Evolutionary conservation across 1,284 basidiomycete genomes (phyloP).

Genomic region (Ustilago sp.): DNA sequence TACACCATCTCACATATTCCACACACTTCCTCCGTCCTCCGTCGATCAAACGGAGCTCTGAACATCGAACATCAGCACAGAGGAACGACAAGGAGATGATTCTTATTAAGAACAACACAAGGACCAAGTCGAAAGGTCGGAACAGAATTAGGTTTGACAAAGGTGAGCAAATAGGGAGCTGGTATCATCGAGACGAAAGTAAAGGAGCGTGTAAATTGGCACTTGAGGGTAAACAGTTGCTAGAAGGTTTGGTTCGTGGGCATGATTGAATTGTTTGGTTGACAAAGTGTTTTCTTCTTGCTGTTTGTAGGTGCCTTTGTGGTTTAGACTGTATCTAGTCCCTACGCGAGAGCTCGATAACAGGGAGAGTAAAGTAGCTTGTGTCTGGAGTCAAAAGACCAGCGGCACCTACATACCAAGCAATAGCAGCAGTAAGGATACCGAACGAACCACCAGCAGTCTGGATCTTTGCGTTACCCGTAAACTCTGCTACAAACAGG

Average conservation of each 20-base stretch:
- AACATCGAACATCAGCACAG: not conserved
- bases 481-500: slow-evolving; percentile 62
- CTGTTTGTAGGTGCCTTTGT: not conserved
- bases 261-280: not conserved
- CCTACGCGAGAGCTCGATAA: slow-evolving; percentile 65
- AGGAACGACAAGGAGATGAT: not conserved
- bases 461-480: slow-evolving; percentile 49
- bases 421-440: slow-evolving; percentile 60
- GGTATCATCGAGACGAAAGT: slow-evolving; percentile 14
- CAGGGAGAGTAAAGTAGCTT: slow-evolving; percentile 72
- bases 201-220: slow-evolving; percentile 2
- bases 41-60: not conserved
- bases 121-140: not conserved
- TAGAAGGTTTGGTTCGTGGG: not conserved
- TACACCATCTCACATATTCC: too few relatives aligned
- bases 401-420: slow-evolving; percentile 72
- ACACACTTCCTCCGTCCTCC: too few relatives aligned
- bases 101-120: not conserved
- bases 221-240: not conserved
- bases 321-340: slow-evolving; percentile 22
- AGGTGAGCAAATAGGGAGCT: not conserved
- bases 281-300: not conserved
- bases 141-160: slow-evolving; percentile 5
- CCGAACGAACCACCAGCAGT: slow-evolving; percentile 58
- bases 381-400: slow-evolving; percentile 72